A percentile compares a stretch with the other conserved stretches of the same genome.
These are phyloP conservation scores for Gremmenia infestans DNA, from an alignment of 2,329 filamentous ascomycete genomes.

Conservation along the genomic window DNA sequence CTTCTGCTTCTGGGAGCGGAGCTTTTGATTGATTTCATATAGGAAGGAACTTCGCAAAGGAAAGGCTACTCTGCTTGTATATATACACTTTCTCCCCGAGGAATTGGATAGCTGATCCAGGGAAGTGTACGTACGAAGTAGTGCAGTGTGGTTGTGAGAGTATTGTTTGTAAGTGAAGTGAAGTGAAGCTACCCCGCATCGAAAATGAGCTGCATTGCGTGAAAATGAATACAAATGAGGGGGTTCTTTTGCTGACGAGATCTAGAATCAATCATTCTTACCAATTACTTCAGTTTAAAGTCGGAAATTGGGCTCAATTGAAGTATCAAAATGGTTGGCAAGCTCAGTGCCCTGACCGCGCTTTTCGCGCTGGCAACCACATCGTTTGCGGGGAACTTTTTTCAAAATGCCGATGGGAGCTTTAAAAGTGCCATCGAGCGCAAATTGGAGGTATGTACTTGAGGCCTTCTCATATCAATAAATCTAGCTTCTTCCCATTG, in stretches of 20 bases:
- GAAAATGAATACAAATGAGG: background rate
- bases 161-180: background rate
- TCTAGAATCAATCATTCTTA: background rate
- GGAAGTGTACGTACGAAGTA: too few species aligned
- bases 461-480: too few species aligned
- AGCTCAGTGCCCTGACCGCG: slow-evolving; percentile 10
- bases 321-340: slow-evolving; percentile 18
- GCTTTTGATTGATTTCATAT: background rate
- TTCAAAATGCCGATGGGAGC: background rate
- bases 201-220: background rate
- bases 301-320: background rate
- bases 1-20: slow-evolving; percentile 3
- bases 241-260: background rate
- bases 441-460: slow-evolving; percentile 15
- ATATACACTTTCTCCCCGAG: background rate
- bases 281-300: background rate
- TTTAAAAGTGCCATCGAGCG: slow-evolving; percentile 13
- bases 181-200: background rate
- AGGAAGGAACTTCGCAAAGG: background rate
- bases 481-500: background rate
- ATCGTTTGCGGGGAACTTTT: slow-evolving; percentile 8
- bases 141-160: background rate
- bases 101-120: background rate
- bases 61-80: background rate
- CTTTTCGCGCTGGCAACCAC: slow-evolving; percentile 15